phyloP scores from a whole-genome alignment of 345 rosid species.

The Salix viminalis region DNA sequence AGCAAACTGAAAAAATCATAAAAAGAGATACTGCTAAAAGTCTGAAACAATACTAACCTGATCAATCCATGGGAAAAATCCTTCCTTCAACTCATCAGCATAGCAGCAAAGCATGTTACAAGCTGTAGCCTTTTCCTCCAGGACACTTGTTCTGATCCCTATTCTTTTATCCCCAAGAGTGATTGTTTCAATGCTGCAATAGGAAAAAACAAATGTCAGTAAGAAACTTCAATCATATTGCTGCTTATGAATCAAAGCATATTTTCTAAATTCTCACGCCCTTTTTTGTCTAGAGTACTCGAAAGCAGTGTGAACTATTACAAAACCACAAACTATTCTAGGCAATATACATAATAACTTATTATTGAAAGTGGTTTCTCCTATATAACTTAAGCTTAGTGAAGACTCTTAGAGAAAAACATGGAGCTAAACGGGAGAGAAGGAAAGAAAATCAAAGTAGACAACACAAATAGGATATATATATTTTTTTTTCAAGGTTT shows the following conservation, averaged over 20 bases:
- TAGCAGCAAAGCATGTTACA: constrained; percentile 97
- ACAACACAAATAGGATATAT: too few relatives aligned
- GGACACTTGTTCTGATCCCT: constrained; percentile 88
- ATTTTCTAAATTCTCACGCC: background rate
- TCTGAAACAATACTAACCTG: constrained; percentile 47
- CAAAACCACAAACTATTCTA: background rate
- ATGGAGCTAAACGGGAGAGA: too few relatives aligned
- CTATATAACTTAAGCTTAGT: background rate
- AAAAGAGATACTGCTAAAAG: constrained; percentile 5
- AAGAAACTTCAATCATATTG: background rate
- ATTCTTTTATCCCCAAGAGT: constrained; percentile 95
- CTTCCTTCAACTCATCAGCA: constrained; percentile 98
- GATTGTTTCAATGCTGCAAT: constrained; percentile 89
- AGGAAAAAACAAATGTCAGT: constrained; percentile 16
- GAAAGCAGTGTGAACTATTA: background rate
- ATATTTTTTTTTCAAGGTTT: too few relatives aligned
- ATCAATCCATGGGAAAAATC: constrained; percentile 97
- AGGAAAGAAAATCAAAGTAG: too few relatives aligned
- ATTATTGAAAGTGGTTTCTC: background rate
- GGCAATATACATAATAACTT: background rate
- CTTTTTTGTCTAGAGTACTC: background rate
- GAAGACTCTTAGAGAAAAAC: too few relatives aligned
- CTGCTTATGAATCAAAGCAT: background rate
- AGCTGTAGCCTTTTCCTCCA: constrained; percentile 97
- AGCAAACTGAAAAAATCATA: background rate